Percentiles rank a stretch among this genome's conserved stretches.
Conservation (phyloP, 306 rosid species). For the Rosa chinensis region DNA sequence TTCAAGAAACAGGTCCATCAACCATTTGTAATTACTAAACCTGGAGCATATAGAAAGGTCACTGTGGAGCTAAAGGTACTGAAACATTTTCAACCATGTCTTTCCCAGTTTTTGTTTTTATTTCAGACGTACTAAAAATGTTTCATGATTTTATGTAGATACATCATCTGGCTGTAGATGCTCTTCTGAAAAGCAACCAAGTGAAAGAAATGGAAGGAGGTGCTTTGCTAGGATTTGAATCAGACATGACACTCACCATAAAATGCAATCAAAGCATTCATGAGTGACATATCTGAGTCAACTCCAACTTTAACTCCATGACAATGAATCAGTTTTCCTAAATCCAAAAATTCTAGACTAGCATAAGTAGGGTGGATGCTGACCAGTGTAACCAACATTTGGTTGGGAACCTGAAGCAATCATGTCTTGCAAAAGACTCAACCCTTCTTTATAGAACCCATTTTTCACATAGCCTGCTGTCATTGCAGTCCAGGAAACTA, state of each 20-base stretch:
- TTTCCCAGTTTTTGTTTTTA: not conserved
- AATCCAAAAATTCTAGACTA: conserved; percentile 20
- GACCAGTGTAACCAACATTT: conserved; percentile 28
- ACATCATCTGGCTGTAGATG: conserved; percentile 82
- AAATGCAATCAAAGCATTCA: conserved; percentile 13
- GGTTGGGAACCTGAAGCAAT: conserved; percentile 30
- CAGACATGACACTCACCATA: conserved; percentile 46
- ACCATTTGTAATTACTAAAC: conserved; percentile 51
- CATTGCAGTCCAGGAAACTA: conserved; percentile 39
- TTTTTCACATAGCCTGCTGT: conserved; percentile 34
- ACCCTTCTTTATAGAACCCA: conserved; percentile 35
- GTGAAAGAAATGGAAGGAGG: conserved; percentile 99
- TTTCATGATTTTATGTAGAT: conserved; percentile 48
- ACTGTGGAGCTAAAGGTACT: conserved; percentile 88
- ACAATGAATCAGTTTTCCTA: conserved; percentile 26
- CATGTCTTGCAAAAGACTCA: conserved; percentile 27
- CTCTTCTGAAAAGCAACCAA: conserved; percentile 85
- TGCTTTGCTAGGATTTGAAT: conserved; percentile 78
- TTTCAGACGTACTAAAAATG: conserved; percentile 8
- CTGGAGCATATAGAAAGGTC: conserved; percentile 94
- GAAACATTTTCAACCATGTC: conserved; percentile 11
- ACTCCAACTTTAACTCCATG: conserved; percentile 19
- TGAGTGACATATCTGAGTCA: conserved; percentile 19
- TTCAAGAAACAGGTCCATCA: conserved; percentile 67
- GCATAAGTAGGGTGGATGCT: conserved; percentile 36